These are phyloP conservation scores for Pythium pyrilobum DNA, from an alignment of 352 stramenopile genomes.

Conservation along the genomic window DNA sequence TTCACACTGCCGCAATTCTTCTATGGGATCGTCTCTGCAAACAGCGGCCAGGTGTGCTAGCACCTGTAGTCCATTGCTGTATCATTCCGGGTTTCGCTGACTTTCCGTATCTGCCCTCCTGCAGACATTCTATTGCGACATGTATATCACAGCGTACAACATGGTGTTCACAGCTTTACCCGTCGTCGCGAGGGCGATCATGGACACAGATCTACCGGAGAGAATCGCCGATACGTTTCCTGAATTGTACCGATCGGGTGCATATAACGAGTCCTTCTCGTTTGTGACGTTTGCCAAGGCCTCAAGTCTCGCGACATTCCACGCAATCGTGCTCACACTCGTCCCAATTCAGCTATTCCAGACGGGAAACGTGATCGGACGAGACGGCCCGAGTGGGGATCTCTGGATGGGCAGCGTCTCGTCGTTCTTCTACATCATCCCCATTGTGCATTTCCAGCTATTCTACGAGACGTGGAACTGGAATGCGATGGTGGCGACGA, in stretches of 20 bases:
- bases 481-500: slow-evolving; percentile 35
- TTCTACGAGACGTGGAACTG: slow-evolving; percentile 79
- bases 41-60: slow-evolving; percentile 67
- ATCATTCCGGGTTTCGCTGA: neutral
- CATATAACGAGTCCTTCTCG: slow-evolving; percentile 61
- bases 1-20: slow-evolving; percentile 89
- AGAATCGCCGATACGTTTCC: slow-evolving; percentile 60
- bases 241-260: slow-evolving; percentile 61
- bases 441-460: slow-evolving; percentile 89
- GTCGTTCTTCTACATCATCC: slow-evolving; percentile 92
- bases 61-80: neutral
- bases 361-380: slow-evolving; percentile 38
- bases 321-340: slow-evolving; percentile 51
- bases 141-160: slow-evolving; percentile 93
- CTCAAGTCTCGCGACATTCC: slow-evolving; percentile 36
- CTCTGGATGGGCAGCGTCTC: slow-evolving; percentile 89
- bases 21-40: slow-evolving; percentile 81
- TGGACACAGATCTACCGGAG: slow-evolving; percentile 77
- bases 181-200: slow-evolving; percentile 71
- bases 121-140: slow-evolving; percentile 72
- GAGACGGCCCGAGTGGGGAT: slow-evolving; percentile 39
- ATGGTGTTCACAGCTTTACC: slow-evolving; percentile 91
- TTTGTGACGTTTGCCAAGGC: slow-evolving; percentile 36
- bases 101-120: neutral
- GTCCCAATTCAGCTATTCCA: slow-evolving; percentile 58